phyloP scores from a whole-genome alignment of 208 protist genomes.

The Trypanosoma grayi region DNA sequence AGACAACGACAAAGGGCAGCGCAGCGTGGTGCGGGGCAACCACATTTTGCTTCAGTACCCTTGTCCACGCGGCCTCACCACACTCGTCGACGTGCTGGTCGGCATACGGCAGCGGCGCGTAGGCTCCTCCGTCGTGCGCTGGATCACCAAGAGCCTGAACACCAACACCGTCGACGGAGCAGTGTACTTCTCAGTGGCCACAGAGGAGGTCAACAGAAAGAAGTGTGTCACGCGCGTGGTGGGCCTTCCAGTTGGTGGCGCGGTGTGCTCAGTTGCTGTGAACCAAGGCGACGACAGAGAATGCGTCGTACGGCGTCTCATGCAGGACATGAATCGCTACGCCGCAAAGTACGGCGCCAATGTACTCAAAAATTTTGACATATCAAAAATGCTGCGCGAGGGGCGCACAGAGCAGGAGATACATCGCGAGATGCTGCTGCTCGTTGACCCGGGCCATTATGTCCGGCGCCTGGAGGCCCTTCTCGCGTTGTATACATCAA shows the following conservation, averaged over 20 bases:
- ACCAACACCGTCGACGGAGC: slow-evolving; percentile 16
- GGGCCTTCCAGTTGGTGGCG: slow-evolving; percentile 51
- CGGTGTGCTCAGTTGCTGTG: slow-evolving; percentile 45
- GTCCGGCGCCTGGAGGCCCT: slow-evolving; percentile 36
- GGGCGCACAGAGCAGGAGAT: slow-evolving; percentile 40
- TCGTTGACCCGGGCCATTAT: slow-evolving; percentile 41
- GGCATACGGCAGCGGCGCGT: slow-evolving; percentile 45
- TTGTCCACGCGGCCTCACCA: slow-evolving; percentile 43
- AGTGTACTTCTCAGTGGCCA: slow-evolving; percentile 44
- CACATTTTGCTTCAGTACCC: slow-evolving; percentile 52
- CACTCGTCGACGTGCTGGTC: slow-evolving; percentile 58
- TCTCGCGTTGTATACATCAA: slow-evolving; percentile 27
- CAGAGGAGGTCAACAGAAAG: slow-evolving; percentile 46
- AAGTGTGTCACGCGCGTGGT: slow-evolving; percentile 66
- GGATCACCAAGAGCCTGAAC: slow-evolving; percentile 40
- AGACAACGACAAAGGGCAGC: slow-evolving; percentile 5
- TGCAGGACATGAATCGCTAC: slow-evolving; percentile 7
- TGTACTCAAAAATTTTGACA: slow-evolving; percentile 8
- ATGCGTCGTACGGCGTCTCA: slow-evolving; percentile 22
- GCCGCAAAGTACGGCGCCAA: background rate
- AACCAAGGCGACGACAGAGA: slow-evolving; percentile 37
- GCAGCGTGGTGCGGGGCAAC: slow-evolving; percentile 15
- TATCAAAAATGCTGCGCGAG: slow-evolving; percentile 23
- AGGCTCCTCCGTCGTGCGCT: slow-evolving; percentile 48
- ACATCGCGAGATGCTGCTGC: slow-evolving; percentile 34